Conservation (phyloP, 2,329 filamentous ascomycete genomes). For the Colletotrichum plurivorum region DNA sequence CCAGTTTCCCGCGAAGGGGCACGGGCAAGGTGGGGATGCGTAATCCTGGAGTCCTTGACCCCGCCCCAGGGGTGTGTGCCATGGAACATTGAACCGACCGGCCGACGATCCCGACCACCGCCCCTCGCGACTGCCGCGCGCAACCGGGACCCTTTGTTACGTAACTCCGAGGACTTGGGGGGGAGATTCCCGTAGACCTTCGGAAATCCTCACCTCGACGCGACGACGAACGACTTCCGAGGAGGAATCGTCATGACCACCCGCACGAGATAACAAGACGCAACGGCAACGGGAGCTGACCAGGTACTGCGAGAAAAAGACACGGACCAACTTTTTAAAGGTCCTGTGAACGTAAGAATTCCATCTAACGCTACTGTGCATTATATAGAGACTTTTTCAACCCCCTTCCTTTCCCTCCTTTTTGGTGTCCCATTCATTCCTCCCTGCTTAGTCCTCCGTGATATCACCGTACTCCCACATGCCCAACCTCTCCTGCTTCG, state of each 20-base stretch:
- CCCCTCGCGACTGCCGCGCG: background rate
- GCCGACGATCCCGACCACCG: slow-evolving; percentile 27
- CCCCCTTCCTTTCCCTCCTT: slow-evolving; percentile 4
- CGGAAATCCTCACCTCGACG: slow-evolving; percentile 9
- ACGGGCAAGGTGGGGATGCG: background rate
- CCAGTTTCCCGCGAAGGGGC: slow-evolving; percentile 15
- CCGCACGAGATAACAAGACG: background rate
- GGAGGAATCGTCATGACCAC: background rate
- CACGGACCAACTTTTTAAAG: slow-evolving; percentile 4
- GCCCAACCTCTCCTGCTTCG: slow-evolving; percentile 84
- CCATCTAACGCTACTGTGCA: slow-evolving; percentile 35
- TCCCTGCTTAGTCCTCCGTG: slow-evolving; percentile 79
- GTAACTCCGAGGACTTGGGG: slow-evolving; percentile 9
- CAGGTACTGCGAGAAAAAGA: slow-evolving; percentile 4
- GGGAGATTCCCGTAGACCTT: background rate
- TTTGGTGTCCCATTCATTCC: slow-evolving; percentile 4
- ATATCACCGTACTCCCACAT: slow-evolving; percentile 99
- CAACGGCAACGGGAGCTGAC: background rate
- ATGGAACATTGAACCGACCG: slow-evolving; percentile 36
- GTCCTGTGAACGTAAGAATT: slow-evolving; percentile 15
- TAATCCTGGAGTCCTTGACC: too few relatives aligned
- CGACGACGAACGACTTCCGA: background rate
- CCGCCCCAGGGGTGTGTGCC: slow-evolving; percentile 7
- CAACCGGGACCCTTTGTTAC: slow-evolving; percentile 19
- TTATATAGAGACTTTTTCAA: slow-evolving; percentile 30